A percentile compares a stretch with the other conserved stretches of the same genome.
Evolutionary conservation across 345 rosid species (phyloP).

Genomic region (Citrus maxima): DNA sequence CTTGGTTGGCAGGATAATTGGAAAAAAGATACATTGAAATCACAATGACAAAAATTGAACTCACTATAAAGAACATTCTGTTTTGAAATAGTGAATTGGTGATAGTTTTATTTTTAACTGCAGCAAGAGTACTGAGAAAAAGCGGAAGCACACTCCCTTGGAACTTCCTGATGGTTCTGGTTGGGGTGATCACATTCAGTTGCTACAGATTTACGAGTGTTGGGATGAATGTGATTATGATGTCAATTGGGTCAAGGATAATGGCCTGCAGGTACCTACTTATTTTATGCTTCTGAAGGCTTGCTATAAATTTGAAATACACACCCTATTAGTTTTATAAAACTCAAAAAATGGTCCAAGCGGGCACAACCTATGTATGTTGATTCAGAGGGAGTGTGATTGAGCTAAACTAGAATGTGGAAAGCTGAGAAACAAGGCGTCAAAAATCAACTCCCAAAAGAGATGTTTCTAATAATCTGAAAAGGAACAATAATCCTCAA

Average conservation of each 20-base stretch:
- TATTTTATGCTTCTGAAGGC: slow-evolving; percentile 15
- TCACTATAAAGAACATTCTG: neutral
- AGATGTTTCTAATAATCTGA: neutral
- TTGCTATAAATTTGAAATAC: neutral
- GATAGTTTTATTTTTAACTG: slow-evolving; percentile 13
- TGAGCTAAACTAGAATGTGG: neutral
- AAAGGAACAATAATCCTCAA: neutral
- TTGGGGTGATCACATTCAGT: slow-evolving; percentile 89
- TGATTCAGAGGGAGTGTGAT: neutral
- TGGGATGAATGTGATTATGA: slow-evolving; percentile 74
- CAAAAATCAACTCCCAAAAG: neutral
- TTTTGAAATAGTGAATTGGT: slow-evolving; percentile 5
- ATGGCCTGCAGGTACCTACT: slow-evolving; percentile 64
- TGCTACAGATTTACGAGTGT: slow-evolving; percentile 79
- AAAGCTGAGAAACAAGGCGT: neutral
- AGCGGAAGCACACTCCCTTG: slow-evolving; percentile 59
- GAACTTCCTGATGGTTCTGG: slow-evolving; percentile 95
- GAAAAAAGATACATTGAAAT: neutral
- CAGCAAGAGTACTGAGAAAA: slow-evolving; percentile 70
- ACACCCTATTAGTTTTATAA: neutral
- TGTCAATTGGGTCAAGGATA: slow-evolving; percentile 74
- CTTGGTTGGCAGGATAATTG: neutral
- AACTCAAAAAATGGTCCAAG: neutral
- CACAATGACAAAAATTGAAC: neutral
- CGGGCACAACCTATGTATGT: no score